Conservation (phyloP, 129 eudicot genomes). For the Helianthus tuberosus region DNA sequence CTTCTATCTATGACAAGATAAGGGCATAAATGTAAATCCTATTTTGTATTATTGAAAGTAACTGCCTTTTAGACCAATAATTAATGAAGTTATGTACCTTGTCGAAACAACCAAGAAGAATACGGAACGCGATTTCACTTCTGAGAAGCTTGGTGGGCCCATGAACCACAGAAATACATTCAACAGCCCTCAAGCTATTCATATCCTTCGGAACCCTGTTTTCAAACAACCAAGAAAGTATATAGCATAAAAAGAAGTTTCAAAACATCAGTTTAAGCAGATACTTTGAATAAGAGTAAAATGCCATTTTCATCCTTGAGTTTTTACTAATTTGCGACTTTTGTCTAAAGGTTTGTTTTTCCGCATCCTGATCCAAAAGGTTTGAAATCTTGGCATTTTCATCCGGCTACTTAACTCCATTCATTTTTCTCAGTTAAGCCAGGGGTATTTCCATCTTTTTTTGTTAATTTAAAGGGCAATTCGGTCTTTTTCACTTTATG, state of each 20-base stretch:
- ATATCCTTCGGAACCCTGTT: constrained; percentile 68
- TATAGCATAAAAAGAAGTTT: neutral
- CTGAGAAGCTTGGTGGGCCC: constrained; percentile 68
- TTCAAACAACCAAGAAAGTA: constrained; percentile 19
- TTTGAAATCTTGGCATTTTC: too few species aligned
- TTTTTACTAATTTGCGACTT: too few species aligned
- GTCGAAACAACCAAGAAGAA: constrained; percentile 58
- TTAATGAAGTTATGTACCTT: constrained; percentile 37
- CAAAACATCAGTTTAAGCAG: neutral
- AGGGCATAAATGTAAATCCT: neutral
- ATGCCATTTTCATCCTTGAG: too few species aligned
- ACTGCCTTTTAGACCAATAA: too few species aligned
- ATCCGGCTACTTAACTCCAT: too few species aligned
- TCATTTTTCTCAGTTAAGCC: too few species aligned
- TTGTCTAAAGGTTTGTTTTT: too few species aligned
- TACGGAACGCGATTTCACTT: constrained; percentile 59
- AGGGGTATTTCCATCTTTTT: too few species aligned
- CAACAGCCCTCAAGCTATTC: constrained; percentile 72
- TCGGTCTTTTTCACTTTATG: too few species aligned
- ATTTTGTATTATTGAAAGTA: neutral
- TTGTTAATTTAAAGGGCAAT: too few species aligned
- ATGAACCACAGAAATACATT: constrained; percentile 59
- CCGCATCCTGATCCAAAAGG: too few species aligned
- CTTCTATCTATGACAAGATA: constrained; percentile 42
- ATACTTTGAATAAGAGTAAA: neutral